Percentiles rank a stretch among this genome's conserved stretches.
phyloP scores from a whole-genome alignment of 1,139 yeast species.

The Pichia inconspicua region DNA sequence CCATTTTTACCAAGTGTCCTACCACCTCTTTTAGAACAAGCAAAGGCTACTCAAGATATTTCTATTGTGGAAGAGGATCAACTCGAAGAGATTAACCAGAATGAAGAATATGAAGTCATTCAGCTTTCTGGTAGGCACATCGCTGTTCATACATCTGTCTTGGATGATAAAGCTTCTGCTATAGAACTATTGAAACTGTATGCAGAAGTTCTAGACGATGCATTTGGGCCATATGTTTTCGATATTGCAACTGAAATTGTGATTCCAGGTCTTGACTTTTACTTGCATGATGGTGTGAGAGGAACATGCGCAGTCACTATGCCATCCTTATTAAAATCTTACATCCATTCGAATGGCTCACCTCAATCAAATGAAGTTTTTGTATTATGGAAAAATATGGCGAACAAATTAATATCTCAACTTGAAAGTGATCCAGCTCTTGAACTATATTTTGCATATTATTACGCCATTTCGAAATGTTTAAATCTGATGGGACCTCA shows the following conservation, averaged over 20 bases:
- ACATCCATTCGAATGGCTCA: slow-evolving; percentile 54
- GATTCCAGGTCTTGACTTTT: slow-evolving; percentile 82
- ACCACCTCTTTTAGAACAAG: slow-evolving; percentile 79
- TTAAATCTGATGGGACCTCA: slow-evolving; percentile 60
- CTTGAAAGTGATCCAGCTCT: slow-evolving; percentile 75
- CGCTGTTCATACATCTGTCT: slow-evolving; percentile 86
- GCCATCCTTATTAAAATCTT: slow-evolving; percentile 66
- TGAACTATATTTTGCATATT: slow-evolving; percentile 73
- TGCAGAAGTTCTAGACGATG: slow-evolving; percentile 76
- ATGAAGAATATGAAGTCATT: slow-evolving; percentile 94
- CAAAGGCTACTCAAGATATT: slow-evolving; percentile 84
- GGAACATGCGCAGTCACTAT: slow-evolving; percentile 80
- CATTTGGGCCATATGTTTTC: slow-evolving; percentile 74
- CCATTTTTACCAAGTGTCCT: slow-evolving; percentile 86
- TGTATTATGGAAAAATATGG: slow-evolving; percentile 65
- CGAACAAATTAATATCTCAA: slow-evolving; percentile 61
- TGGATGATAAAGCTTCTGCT: slow-evolving; percentile 90
- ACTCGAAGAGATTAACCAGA: slow-evolving; percentile 69
- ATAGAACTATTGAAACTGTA: slow-evolving; percentile 84
- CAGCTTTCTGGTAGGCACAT: slow-evolving; percentile 86
- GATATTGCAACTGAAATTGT: slow-evolving; percentile 75
- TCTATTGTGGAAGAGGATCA: slow-evolving; percentile 85
- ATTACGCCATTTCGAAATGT: slow-evolving; percentile 63
- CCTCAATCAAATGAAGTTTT: slow-evolving; percentile 48
- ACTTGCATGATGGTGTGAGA: slow-evolving; percentile 90